These are phyloP conservation scores for Aureobasidium namibiae DNA, from an alignment of 2,329 filamentous ascomycete genomes.

Conservation along the genomic window DNA sequence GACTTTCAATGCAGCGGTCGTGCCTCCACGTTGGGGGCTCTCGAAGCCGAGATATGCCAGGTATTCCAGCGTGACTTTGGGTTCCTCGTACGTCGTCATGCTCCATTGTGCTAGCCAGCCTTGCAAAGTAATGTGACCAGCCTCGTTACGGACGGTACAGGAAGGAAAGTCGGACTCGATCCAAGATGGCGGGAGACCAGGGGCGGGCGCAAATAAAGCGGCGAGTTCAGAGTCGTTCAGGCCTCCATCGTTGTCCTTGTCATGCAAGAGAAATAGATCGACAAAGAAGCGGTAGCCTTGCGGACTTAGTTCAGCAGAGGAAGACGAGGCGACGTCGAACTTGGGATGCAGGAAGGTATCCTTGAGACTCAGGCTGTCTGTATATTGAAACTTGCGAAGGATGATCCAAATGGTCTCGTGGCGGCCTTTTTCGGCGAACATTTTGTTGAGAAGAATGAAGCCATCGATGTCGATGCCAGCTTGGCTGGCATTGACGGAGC, in stretches of 20 bases:
- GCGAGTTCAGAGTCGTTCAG: slow-evolving; percentile 78
- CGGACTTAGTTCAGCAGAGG: slow-evolving; percentile 88
- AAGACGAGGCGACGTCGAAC: slow-evolving; percentile 86
- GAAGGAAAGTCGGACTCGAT: slow-evolving; percentile 81
- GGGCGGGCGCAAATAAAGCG: slow-evolving; percentile 85
- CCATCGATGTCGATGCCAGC: slow-evolving; percentile 70
- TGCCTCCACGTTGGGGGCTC: slow-evolving; percentile 61
- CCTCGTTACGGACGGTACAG: slow-evolving; percentile 90
- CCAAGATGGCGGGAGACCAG: slow-evolving; percentile 82
- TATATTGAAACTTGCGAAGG: slow-evolving; percentile 88
- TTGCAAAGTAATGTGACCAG: slow-evolving; percentile 88
- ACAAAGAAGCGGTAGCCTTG: slow-evolving; percentile 96
- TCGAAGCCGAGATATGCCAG: slow-evolving; percentile 95
- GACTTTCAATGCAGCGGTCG: slow-evolving; percentile 80
- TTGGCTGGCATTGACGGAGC: slow-evolving; percentile 53
- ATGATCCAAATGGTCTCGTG: slow-evolving; percentile 99
- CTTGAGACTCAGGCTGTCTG: slow-evolving; percentile 84
- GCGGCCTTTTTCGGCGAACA: slow-evolving; percentile 93
- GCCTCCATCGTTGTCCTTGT: slow-evolving; percentile 95
- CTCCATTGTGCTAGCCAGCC: slow-evolving; percentile 99
- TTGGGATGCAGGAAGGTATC: slow-evolving; percentile 88
- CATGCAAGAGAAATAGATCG: slow-evolving; percentile 87
- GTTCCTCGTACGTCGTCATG: slow-evolving; percentile 97
- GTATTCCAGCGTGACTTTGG: slow-evolving; percentile 91
- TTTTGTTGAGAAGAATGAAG: slow-evolving; percentile 85